Conservation (phyloP, 1,139 yeast genomes). For the Kluyveromyces sp. region DNA sequence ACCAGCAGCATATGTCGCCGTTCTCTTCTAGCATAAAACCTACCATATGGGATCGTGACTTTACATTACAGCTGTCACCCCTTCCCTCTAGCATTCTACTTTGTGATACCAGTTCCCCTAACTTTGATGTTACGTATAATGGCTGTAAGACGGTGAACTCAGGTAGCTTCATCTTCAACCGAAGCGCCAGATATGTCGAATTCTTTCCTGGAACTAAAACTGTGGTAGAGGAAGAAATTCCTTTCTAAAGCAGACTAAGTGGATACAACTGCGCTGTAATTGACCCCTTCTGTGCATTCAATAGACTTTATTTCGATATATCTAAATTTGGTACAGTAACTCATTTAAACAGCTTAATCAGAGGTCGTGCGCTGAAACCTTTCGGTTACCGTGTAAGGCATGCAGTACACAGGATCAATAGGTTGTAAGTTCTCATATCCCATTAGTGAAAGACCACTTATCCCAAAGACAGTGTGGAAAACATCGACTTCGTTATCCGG, state of each 20-base stretch:
- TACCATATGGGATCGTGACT: slow-evolving; percentile 63
- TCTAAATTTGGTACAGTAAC: neutral
- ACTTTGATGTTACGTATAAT: slow-evolving; percentile 69
- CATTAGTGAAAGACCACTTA: slow-evolving; percentile 77
- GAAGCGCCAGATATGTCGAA: slow-evolving; percentile 59
- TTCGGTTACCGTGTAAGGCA: slow-evolving; percentile 49
- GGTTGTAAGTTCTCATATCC: slow-evolving; percentile 49
- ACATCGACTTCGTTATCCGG: slow-evolving; percentile 90
- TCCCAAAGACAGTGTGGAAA: slow-evolving; percentile 84
- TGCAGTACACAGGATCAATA: slow-evolving; percentile 82
- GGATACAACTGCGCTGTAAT: slow-evolving; percentile 3
- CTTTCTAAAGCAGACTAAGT: slow-evolving; percentile 27
- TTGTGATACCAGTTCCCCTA: slow-evolving; percentile 62
- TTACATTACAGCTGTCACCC: slow-evolving; percentile 64
- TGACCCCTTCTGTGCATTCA: neutral
- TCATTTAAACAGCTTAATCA: neutral
- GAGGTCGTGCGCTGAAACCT: slow-evolving; percentile 31
- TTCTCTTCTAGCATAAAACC: slow-evolving; percentile 57
- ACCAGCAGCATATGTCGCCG: slow-evolving; percentile 85
- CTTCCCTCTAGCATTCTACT: slow-evolving; percentile 65
- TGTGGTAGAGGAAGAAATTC: slow-evolving; percentile 43
- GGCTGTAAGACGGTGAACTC: slow-evolving; percentile 79
- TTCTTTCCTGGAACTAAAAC: slow-evolving; percentile 55
- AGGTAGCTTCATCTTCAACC: slow-evolving; percentile 46
- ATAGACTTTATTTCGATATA: neutral